Evolutionary conservation across 371 early-diverging fungal genomes (phyloP), one percentile per base, ranked within the genome.

Genomic region (Rhizomucor miehei): DNA sequence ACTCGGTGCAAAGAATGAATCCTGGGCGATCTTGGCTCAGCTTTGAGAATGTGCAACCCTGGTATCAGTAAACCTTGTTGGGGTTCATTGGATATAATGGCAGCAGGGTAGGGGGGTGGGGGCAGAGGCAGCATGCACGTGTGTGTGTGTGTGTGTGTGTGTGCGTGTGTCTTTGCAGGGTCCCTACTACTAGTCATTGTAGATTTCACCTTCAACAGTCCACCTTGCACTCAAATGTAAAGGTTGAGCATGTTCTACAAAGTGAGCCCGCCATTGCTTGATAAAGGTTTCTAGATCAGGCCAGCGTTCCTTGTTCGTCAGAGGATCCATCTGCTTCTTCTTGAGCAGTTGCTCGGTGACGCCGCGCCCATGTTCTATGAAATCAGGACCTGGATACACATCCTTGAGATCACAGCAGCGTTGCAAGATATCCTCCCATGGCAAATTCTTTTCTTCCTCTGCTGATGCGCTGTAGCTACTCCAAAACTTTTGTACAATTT

Each of bases 241-340:
- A 9, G 82, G 82, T 34, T 63, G 40, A 4, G 73, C 48, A 55
- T 75, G 47, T 34, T 74, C 66, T 23, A 84, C 59, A 59, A 84
- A 84, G 57, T 84, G 84, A 25, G 62, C 62, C 19, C 84, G 71
- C 84, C 84, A 84, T 24, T 62, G 54, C 23, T 57, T 65, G 2
- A 80, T 66, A 53, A 81, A 71, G 0, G 23, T 59, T 16, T 71
- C 79, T 3, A 63, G 39, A 23, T 60, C 72, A 13, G 79, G 69
- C 67, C 63, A 65, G 14, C 59, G 45, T 49, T 66, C 70, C 41
- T 59, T 53, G 0, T 23, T 51, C 19, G 75, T 65, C 34, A 64
- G 44, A 3, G 50, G 29, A 5, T 25, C 25, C 1, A 59, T 38
- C 3, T 9, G 19, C 19, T 24, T 45, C 13, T 48, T 21, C 16